Evolutionary conservation across 352 stramenopile genomes (phyloP).

Genomic region (Peronosclerospora sorghi): DNA sequence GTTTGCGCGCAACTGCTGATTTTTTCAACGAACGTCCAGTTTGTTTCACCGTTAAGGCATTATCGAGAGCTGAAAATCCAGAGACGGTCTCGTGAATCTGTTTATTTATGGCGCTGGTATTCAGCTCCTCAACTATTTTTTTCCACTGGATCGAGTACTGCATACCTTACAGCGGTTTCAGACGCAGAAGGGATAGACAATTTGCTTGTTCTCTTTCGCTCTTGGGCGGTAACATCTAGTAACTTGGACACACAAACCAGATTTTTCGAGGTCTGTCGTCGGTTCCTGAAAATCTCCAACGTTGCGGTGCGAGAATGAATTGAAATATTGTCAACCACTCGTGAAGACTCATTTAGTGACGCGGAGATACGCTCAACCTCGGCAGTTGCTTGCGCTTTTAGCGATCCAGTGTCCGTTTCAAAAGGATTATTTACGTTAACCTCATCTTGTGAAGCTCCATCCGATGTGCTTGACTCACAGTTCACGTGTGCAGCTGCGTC

Average conservation of each 20-base stretch:
- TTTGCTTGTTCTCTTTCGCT: conserved; percentile 32
- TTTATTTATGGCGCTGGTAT: no score
- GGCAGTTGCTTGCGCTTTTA: conserved; percentile 8
- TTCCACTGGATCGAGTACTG: no score
- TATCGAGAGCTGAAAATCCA: no score
- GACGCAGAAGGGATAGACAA: no score
- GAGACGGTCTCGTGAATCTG: no score
- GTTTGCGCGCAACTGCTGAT: no score
- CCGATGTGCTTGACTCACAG: conserved; percentile 15
- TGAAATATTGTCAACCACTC: conserved; percentile 26
- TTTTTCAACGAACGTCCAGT: no score
- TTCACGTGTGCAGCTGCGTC: conserved; percentile 11
- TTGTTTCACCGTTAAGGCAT: no score
- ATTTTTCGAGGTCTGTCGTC: conserved; percentile 14
- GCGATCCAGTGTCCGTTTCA: conserved; percentile 2
- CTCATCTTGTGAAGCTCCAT: conserved; percentile 31
- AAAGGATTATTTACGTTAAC: conserved; percentile 22
- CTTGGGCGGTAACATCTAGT: conserved; percentile 30
- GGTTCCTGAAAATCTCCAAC: no score
- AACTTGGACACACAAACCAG: conserved; percentile 13
- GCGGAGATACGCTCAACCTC: conserved; percentile 9
- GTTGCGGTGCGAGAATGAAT: conserved; percentile 10
- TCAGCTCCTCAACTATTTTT: no score
- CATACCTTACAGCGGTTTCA: no score
- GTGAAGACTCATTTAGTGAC: conserved; percentile 27